phyloP scores from a whole-genome alignment of 257 asterid genomes.

The Penstemon newberryi region DNA sequence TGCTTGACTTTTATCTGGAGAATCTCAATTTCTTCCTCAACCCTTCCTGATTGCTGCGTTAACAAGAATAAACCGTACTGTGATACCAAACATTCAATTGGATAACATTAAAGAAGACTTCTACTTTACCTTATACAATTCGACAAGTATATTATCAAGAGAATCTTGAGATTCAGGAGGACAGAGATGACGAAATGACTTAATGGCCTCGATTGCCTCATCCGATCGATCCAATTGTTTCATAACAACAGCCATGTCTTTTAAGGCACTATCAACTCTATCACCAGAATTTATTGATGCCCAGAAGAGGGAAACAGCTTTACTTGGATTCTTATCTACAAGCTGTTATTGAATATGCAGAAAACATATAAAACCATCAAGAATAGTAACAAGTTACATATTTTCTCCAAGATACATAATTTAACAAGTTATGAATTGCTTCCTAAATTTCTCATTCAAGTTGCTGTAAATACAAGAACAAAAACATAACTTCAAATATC shows the following conservation, averaged over 20 bases:
- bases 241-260: constrained; percentile 98
- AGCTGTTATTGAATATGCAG: constrained; percentile 32
- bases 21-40: constrained; percentile 69
- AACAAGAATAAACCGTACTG: not conserved
- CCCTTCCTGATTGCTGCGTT: constrained; percentile 77
- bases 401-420: not conserved
- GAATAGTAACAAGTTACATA: not conserved
- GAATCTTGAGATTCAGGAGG: constrained; percentile 82
- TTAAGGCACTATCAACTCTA: constrained; percentile 87
- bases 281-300: constrained; percentile 92
- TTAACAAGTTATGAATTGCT: not conserved
- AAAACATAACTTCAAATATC: not conserved
- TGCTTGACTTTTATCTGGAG: constrained; percentile 64
- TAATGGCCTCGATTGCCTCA: constrained; percentile 95
- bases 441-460: not conserved
- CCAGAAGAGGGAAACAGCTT: constrained; percentile 91
- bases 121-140: constrained; percentile 67
- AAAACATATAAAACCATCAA: not conserved
- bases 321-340: constrained; percentile 67
- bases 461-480: not conserved
- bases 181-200: constrained; percentile 92
- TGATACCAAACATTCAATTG: not conserved
- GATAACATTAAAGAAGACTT: not conserved
- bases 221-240: constrained; percentile 79
- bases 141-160: constrained; percentile 77